Evolutionary conservation across 805 yeast species (phyloP), one percentile per base, ranked within the genome.

Genomic region (Lipomyces spencermartinsiae): DNA sequence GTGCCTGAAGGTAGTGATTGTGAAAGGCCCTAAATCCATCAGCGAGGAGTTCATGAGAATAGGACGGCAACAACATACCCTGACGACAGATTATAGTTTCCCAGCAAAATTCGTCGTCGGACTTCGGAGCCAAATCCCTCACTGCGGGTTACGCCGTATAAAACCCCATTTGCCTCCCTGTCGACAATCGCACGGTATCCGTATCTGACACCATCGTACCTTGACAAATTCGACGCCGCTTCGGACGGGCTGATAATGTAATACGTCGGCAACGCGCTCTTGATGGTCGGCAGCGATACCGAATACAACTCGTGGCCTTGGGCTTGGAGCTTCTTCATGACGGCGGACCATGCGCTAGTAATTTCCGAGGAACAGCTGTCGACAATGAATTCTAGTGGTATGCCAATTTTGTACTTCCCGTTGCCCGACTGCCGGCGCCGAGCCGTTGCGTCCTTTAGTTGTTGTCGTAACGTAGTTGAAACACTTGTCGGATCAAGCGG

Each of bases 221-320:
- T 82, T 0, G 97, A 86, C 60, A 95, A 82, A 76, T 95, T 95
- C 0, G 98, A 94, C 0, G 96, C 89, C 0, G 98, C 98, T 75
- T 95, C 99, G 0, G 97, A 90, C 0, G 97, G 90, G 1, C 95
- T 93, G 49, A 96, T 73, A 0, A 97, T 90, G 76, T 91, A 94
- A 78, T 95, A 95, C 0, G 92, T 86, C 34, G 96, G 93, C 19
- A 95, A 79, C 33, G 93, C 84, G 63, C 83, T 79, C 66, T 84
- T 84, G 9, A 93, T 79, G 0, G 89, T 80, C 5, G 97, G 97
- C 0, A 94, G 76, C 0, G 95, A 87, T 0, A 95, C 86, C 0
- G 88, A 83, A 19, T 82, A 80, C 1, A 95, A 78, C 9, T 82
- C 83, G 70, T 86, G 84, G 16, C 91, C 90, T 43, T 74, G 64